Conservation (phyloP, 352 stramenopile species). For the Phytopythium ostracodes region DNA sequence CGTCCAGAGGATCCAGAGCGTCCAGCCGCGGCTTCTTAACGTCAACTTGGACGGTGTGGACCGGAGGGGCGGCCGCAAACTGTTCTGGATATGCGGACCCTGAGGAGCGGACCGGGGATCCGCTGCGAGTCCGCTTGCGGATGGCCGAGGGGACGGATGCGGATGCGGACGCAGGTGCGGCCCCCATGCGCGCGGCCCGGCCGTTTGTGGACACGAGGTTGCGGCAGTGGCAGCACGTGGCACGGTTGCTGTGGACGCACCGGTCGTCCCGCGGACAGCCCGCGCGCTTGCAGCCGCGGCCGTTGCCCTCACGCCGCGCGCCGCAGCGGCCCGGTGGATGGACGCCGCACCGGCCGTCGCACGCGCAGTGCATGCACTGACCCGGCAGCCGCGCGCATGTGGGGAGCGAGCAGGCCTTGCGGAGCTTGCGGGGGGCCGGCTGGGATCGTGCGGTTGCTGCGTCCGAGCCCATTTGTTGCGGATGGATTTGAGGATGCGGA, state of each 20-base stretch:
- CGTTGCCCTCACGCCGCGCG: constrained; percentile 55
- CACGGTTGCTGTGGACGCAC: constrained; percentile 67
- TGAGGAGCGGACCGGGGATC: neutral
- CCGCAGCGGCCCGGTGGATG: constrained; percentile 53
- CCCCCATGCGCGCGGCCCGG: constrained; percentile 29
- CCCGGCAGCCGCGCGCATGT: constrained; percentile 45
- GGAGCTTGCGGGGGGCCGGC: constrained; percentile 36
- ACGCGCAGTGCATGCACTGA: constrained; percentile 83
- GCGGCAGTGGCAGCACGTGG: constrained; percentile 73
- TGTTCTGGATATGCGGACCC: constrained; percentile 1
- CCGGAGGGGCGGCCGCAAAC: neutral
- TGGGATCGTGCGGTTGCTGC: neutral
- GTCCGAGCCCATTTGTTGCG: neutral
- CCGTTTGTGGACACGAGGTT: constrained; percentile 67
- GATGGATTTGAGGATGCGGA: neutral
- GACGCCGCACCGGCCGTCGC: constrained; percentile 61
- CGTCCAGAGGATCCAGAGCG: constrained; percentile 12
- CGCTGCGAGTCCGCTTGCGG: constrained; percentile 9
- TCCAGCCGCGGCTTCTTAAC: constrained; percentile 8
- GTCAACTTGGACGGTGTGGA: neutral
- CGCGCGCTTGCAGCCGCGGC: constrained; percentile 57
- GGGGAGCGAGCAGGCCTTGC: constrained; percentile 68
- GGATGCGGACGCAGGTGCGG: neutral
- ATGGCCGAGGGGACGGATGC: neutral
- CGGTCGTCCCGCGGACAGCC: constrained; percentile 56